These are phyloP conservation scores for Solanum hybrid DNA, from an alignment of 305 asterid genomes.

Conservation along the genomic window DNA sequence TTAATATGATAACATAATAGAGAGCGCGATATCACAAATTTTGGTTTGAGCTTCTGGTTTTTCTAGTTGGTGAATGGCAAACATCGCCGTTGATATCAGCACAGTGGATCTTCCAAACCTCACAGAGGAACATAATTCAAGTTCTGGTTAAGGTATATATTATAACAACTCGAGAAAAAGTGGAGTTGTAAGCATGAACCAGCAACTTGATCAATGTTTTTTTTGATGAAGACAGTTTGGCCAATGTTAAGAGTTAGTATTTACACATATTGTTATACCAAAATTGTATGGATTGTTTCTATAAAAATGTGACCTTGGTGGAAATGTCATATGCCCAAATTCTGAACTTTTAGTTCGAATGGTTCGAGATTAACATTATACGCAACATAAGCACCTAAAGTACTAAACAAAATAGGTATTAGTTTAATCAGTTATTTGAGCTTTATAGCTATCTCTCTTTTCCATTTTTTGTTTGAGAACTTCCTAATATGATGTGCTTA, in stretches of 20 bases:
- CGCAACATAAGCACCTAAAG: too few species aligned
- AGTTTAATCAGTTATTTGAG: too few species aligned
- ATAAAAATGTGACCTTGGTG: background rate
- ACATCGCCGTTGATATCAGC: background rate
- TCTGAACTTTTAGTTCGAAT: background rate
- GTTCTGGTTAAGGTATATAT: background rate
- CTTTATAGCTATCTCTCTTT: too few species aligned
- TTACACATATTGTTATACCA: background rate
- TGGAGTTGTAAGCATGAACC: background rate
- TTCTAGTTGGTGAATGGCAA: background rate
- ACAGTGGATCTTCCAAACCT: background rate
- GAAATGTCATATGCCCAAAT: background rate
- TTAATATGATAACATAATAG: too few species aligned
- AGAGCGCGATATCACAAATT: too few species aligned
- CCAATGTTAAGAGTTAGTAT: background rate
- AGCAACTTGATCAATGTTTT: background rate
- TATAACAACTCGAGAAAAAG: background rate
- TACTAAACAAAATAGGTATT: too few species aligned
- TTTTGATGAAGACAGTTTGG: too few species aligned
- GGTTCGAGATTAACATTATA: too few species aligned
- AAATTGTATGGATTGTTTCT: background rate
- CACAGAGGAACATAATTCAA: background rate
- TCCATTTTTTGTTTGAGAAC: too few species aligned
- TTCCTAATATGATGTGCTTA: too few species aligned
- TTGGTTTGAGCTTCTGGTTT: too few species aligned